A percentile compares a stretch with the other conserved stretches of the same genome.
These are phyloP conservation scores for Rutidosis leptorrhynchoides DNA, from an alignment of 129 eudicot genomes.

Conservation along the genomic window DNA sequence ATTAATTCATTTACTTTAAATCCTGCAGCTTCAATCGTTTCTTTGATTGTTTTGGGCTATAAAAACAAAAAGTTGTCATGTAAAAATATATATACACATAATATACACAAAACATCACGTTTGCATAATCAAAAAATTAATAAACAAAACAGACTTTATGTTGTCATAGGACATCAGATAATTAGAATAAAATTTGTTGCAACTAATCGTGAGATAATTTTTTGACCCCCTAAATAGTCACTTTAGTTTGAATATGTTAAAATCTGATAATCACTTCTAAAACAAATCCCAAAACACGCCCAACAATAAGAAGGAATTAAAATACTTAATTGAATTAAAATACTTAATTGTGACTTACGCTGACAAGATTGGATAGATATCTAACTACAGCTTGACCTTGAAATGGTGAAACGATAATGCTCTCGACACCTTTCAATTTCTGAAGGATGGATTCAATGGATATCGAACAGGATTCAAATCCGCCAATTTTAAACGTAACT, in stretches of 20 bases:
- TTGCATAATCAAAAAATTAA: neutral
- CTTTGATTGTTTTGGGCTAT: conserved; percentile 74
- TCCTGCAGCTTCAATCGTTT: conserved; percentile 79
- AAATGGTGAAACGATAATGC: conserved; percentile 60
- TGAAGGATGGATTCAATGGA: conserved; percentile 65
- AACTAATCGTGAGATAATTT: neutral
- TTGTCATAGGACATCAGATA: neutral
- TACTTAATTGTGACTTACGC: conserved; percentile 40
- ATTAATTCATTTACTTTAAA: conserved; percentile 58
- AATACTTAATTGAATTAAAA: no score
- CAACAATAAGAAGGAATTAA: neutral
- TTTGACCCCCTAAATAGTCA: neutral
- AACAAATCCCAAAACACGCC: neutral
- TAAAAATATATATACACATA: neutral
- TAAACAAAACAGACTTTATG: neutral
- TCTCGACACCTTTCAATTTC: conserved; percentile 55
- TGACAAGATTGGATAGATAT: conserved; percentile 49
- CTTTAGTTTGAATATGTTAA: neutral
- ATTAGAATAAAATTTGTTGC: neutral
- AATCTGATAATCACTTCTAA: conserved; percentile 3
- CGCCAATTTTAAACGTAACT: conserved; percentile 47
- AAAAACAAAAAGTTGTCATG: neutral
- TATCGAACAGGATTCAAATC: conserved; percentile 59
- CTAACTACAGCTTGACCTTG: conserved; percentile 79
- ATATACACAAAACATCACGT: neutral